A percentile compares a stretch with the other conserved stretches of the same genome.
Conservation (phyloP, 179 eudicot genomes). For the Amaranthus tricolor region DNA sequence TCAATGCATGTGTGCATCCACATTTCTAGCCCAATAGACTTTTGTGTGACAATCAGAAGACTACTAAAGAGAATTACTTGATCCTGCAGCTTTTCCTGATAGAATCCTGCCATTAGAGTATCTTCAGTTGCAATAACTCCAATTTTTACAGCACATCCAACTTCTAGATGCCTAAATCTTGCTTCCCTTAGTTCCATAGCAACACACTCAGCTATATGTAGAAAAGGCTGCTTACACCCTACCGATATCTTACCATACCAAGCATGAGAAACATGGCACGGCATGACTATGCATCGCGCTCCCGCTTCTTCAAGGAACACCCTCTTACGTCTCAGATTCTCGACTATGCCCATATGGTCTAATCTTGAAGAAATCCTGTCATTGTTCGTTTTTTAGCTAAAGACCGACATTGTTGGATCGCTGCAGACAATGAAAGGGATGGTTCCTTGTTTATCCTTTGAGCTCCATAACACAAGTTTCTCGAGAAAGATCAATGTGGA, state of each 20-base stretch:
- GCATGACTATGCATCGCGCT: slow-evolving; percentile 57
- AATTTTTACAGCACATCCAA: slow-evolving; percentile 42
- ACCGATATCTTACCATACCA: slow-evolving; percentile 43
- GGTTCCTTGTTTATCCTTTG: slow-evolving; percentile 32
- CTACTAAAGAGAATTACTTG: slow-evolving; percentile 29
- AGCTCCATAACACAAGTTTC: slow-evolving; percentile 51
- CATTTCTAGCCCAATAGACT: too few species aligned
- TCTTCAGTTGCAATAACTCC: slow-evolving; percentile 47
- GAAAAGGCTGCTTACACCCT: slow-evolving; percentile 46
- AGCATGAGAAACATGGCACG: slow-evolving; percentile 52
- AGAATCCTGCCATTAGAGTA: slow-evolving; percentile 33
- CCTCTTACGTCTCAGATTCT: slow-evolving; percentile 43
- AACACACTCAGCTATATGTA: slow-evolving; percentile 47
- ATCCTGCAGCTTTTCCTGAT: slow-evolving; percentile 40
- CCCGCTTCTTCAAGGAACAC: slow-evolving; percentile 53
- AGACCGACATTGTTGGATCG: slow-evolving; percentile 28
- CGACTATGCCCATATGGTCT: slow-evolving; percentile 16
- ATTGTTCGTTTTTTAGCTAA: neutral
- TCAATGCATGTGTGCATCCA: too few species aligned
- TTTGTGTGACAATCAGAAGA: too few species aligned
- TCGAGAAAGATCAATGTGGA: slow-evolving; percentile 54
- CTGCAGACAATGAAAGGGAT: slow-evolving; percentile 53
- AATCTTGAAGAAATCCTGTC: neutral
- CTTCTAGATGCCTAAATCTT: slow-evolving; percentile 49
- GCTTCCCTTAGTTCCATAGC: slow-evolving; percentile 53